Conservation (phyloP, 2,329 filamentous ascomycete genomes). For the Aspergillaceae sp. region DNA sequence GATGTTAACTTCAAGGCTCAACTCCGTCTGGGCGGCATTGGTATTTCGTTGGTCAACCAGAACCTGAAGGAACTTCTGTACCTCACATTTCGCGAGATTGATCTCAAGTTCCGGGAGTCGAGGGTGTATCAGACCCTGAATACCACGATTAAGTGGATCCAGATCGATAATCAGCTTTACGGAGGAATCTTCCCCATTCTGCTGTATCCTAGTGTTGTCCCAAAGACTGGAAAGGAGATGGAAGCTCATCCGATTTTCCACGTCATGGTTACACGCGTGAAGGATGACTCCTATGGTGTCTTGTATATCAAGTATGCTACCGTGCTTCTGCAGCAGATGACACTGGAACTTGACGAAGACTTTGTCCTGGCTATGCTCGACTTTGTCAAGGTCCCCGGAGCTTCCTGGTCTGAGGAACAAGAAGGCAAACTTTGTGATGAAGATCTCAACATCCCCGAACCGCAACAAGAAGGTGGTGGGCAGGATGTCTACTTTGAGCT, state of each 20-base stretch:
- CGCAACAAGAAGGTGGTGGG: constrained; percentile 69
- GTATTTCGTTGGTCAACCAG: constrained; percentile 85
- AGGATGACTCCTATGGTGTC: constrained; percentile 96
- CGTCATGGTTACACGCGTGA: constrained; percentile 82
- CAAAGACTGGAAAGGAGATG: constrained; percentile 92
- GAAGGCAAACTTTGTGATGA: constrained; percentile 86
- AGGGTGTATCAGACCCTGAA: constrained; percentile 85
- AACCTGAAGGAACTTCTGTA: constrained; percentile 90
- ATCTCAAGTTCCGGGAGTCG: constrained; percentile 89
- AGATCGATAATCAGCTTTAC: constrained; percentile 97
- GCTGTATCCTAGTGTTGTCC: constrained; percentile 92
- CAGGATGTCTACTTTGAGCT: constrained; percentile 98
- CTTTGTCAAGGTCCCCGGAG: constrained; percentile 86
- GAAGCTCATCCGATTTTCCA: constrained; percentile 94
- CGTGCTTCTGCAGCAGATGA: constrained; percentile 92
- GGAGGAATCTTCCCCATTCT: constrained; percentile 97
- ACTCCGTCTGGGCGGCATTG: constrained; percentile 78
- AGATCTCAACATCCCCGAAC: constrained; percentile 82
- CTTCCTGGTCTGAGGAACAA: constrained; percentile 74
- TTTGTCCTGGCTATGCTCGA: constrained; percentile 95
- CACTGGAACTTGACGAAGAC: constrained; percentile 91
- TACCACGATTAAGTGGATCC: constrained; percentile 93
- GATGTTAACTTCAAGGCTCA: constrained; percentile 84
- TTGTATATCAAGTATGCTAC: constrained; percentile 98
- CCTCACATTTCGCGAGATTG: constrained; percentile 81